Evolutionary conservation across 2,329 filamentous ascomycete genomes (phyloP), one percentile per base, ranked within the genome.

Genomic region (Colletotrichum sublineola): DNA sequence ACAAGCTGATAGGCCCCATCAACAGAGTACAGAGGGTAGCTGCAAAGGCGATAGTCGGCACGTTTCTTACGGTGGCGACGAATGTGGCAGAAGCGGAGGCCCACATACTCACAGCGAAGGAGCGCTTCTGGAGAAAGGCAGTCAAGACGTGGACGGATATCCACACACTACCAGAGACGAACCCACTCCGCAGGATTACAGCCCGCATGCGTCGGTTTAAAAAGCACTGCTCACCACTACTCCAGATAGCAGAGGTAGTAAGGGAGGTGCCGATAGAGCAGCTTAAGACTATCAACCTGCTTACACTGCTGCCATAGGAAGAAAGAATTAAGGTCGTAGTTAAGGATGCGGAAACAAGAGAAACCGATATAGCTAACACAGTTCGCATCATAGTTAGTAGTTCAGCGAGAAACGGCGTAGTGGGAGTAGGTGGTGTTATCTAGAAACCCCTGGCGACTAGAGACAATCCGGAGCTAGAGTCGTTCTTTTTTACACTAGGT

Each of bases 401-500:
- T 31, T 76, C 73, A 6, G 68, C 68, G 8, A 55, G 74, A 33
- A 74, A 75, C 52, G 73, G 69, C 7, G 31, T 76, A 29, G 74
- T 76, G n/a, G 74, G 74, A 20, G 73, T 75, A 14, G 66, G 74
- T 24, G 70, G 74, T 12, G 40, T 67, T 50, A 53, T 70, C 9
- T 55, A 71, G 15, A 58, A 12, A 58, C 64, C 20, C 3, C 24
- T 46, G 24, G 63, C 53, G 52, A 56, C 56, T 36, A 53, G n/a
- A 50, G 63, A 50, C 68, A 44, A 58, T 5, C 53, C 73, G 42
- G 68, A 52, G 31, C 42, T 62, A 31, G 61, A 74, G 63, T 42
- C 42, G 8, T 76, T 76, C 61, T 75, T 71, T 46, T 75, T 75
- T 48, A 76, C 67, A 44, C 65, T 75, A 44, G 68, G 73, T 42